Percentiles rank a stretch among this genome's conserved stretches.
Conservation (phyloP, 139 green algal species). For the Chlorella sp. region DNA sequence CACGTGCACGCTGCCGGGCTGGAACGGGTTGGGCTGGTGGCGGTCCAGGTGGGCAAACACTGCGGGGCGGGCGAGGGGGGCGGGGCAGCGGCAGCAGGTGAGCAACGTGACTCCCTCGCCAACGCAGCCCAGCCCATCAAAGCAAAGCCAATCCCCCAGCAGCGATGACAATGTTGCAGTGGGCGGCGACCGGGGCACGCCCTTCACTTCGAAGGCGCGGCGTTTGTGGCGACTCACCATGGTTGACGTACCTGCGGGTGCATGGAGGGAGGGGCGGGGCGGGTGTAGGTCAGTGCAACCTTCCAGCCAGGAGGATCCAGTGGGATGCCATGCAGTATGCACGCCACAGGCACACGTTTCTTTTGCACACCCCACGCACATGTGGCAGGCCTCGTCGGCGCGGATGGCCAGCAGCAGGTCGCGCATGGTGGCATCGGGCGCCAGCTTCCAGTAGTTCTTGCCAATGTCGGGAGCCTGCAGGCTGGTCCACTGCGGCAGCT, state of each 20-base stretch:
- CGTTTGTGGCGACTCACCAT: too few species aligned
- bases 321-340: too few species aligned
- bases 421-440: conserved; percentile 60
- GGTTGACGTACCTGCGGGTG: background rate
- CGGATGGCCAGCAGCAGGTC: conserved; percentile 89
- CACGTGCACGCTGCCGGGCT: conserved; percentile 20
- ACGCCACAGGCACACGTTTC: conserved; percentile 64
- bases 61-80: background rate
- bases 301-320: too few species aligned
- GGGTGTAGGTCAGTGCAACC: conserved; percentile 39
- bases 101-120: too few species aligned
- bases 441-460: conserved; percentile 69
- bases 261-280: background rate
- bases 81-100: background rate
- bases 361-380: conserved; percentile 37
- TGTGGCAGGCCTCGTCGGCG: conserved; percentile 78
- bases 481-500: conserved; percentile 73
- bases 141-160: too few species aligned
- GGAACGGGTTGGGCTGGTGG: conserved; percentile 75
- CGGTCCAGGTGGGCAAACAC: conserved; percentile 55
- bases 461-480: conserved; percentile 61
- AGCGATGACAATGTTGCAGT: too few species aligned
- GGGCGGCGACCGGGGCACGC: too few species aligned
- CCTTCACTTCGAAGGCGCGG: too few species aligned
- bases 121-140: too few species aligned